These are phyloP conservation scores for Aquilaria sinensis DNA, from an alignment of 345 rosid species.

Conservation along the genomic window DNA sequence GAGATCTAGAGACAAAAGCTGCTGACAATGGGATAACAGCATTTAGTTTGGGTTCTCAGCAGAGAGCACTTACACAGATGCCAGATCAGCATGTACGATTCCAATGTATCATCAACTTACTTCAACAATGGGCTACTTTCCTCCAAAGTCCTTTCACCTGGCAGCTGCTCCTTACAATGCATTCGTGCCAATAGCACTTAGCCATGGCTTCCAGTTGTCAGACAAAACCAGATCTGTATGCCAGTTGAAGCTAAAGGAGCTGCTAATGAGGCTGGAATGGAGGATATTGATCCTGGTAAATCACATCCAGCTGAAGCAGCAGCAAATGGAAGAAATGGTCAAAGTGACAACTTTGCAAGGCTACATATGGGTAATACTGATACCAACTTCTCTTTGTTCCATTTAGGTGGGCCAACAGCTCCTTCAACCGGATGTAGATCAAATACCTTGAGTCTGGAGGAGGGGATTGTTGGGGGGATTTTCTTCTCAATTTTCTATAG, in stretches of 20 bases:
- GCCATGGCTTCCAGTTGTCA: conserved; percentile 32
- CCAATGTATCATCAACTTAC: conserved; percentile 52
- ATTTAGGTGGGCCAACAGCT: conserved; percentile 82
- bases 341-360: conserved; percentile 22
- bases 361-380: conserved; percentile 23
- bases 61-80: conserved; percentile 37
- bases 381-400: conserved; percentile 74
- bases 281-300: conserved; percentile 26
- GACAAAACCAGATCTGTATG: conserved; percentile 31
- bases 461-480: conserved; percentile 32
- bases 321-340: conserved; percentile 25
- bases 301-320: conserved; percentile 21
- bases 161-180: conserved; percentile 54
- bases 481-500: conserved; percentile 41
- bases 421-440: conserved; percentile 43
- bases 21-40: conserved; percentile 29
- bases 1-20: conserved; percentile 28
- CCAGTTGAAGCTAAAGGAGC: conserved; percentile 19
- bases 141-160: conserved; percentile 79
- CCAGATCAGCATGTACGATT: conserved; percentile 51
- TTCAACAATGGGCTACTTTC: conserved; percentile 64
- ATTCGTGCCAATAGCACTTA: conserved; percentile 44
- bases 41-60: conserved; percentile 38
- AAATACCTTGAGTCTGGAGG: conserved; percentile 30
- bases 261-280: conserved; percentile 21